Base-by-base conservation (phyloP, 164 flowering plant species). In the Vitis cinerea region DNA sequence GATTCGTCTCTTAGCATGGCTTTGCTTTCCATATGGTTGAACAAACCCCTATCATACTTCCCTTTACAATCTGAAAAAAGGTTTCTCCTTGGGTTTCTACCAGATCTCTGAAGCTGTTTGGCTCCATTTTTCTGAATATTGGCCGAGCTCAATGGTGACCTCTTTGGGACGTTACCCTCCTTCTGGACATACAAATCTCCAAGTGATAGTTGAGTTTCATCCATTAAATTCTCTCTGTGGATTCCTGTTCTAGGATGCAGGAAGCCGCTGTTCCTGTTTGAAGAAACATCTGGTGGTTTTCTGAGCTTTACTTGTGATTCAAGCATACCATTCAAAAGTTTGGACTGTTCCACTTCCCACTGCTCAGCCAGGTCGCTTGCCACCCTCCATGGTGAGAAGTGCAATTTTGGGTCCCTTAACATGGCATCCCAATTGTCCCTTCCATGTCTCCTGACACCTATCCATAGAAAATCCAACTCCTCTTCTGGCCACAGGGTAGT, bases 401-500 rank as follows among this genome's bases (percentile, higher is more conserved):
- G 77, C 77, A 87, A 68, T 53, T 76, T 85, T 8, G 89, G 88
- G 71, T 89, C 94, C 67, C 64, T 72, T 60, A 89, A 67, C 77
- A 89, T 79, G 12, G 83, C 77, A 52, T 83, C 82, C 94, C 94
- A 89, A 58, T 85, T 86, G 10, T 76, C 83, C 71, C 77, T 78
- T 69, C 94, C 94, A 68, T 86, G 83, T 67, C 94, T 85, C 66
- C 94, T 78, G 51, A 89, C 89, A 48, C 94, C 94, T 9, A 89
- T 77, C 94, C 94, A 89, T 27, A 87, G 89, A 72, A 37, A 82
- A 72, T 89, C 94, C 60, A 89, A 70, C 69, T 89, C 94, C 53
- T 87, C 88, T 65, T 89, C 94, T 48, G 83, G 82, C 94, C 94
- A 89, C 50, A 55, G 17, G 61, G 50, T 54, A 47, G 69, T 13